Evolutionary conservation across 1,284 basidiomycete genomes (phyloP).

Genomic region (Baeospora myosura): DNA sequence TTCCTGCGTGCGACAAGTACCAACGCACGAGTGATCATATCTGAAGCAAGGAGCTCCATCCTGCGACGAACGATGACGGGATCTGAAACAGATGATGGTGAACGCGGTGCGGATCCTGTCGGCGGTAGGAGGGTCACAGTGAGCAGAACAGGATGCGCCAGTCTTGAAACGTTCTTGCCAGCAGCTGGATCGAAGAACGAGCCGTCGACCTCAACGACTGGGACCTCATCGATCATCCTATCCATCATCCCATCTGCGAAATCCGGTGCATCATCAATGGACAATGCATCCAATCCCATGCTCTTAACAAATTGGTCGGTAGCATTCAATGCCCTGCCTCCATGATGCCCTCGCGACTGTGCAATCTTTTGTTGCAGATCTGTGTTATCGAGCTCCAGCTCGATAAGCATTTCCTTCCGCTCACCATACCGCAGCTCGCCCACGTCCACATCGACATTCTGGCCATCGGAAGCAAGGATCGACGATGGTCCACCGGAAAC

Average conservation of each 20-base stretch:
- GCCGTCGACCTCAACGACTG: constrained; percentile 87
- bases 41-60: constrained; percentile 88
- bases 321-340: constrained; percentile 46
- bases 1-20: constrained; percentile 85
- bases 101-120: constrained; percentile 27
- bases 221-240: constrained; percentile 87
- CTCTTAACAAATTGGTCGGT: constrained; percentile 77
- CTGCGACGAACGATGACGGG: constrained; percentile 84
- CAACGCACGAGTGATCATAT: constrained; percentile 91
- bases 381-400: constrained; percentile 82
- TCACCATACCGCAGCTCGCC: constrained; percentile 89
- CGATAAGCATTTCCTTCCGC: constrained; percentile 88
- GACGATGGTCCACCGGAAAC: constrained; percentile 79
- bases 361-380: constrained; percentile 39
- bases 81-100: constrained; percentile 55
- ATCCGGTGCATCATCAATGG: constrained; percentile 63
- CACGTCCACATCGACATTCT: constrained; percentile 92
- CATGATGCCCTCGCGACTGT: constrained; percentile 12
- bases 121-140: constrained; percentile 80
- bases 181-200: constrained; percentile 86
- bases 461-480: constrained; percentile 81
- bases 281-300: constrained; percentile 68
- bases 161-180: constrained; percentile 72
- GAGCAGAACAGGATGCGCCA: constrained; percentile 82
- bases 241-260: constrained; percentile 83